Evolutionary conservation across 768 basidiomycete genomes (phyloP).

Genomic region (Pulveroboletus sp.): DNA sequence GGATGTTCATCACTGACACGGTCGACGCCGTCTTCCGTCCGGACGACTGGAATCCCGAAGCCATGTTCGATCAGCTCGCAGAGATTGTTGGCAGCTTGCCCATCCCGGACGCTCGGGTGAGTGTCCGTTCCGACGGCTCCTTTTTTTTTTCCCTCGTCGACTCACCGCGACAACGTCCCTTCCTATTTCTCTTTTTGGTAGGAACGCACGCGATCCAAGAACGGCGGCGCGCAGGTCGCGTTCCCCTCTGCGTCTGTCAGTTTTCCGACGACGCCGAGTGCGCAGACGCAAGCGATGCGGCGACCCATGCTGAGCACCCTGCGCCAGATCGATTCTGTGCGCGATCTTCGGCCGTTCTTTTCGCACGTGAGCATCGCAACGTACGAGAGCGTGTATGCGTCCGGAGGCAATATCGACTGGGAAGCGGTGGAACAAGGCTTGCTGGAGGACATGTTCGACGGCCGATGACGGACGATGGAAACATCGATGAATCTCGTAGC

Average conservation of each 20-base stretch:
- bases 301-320: slow-evolving; percentile 67
- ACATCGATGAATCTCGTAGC: not conserved
- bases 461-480: slow-evolving; percentile 37
- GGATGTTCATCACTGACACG: slow-evolving; percentile 98
- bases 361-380: slow-evolving; percentile 82
- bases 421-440: slow-evolving; percentile 79
- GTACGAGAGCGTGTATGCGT: slow-evolving; percentile 87
- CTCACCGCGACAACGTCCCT: not conserved
- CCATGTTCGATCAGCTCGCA: slow-evolving; percentile 87
- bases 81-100: slow-evolving; percentile 77
- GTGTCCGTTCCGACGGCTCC: not conserved
- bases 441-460: slow-evolving; percentile 88
- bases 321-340: slow-evolving; percentile 77
- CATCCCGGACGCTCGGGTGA: slow-evolving; percentile 33
- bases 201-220: slow-evolving; percentile 28
- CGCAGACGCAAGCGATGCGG: slow-evolving; percentile 52
- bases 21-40: slow-evolving; percentile 91
- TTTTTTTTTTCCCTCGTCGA: not conserved
- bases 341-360: slow-evolving; percentile 88
- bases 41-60: slow-evolving; percentile 76
- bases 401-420: slow-evolving; percentile 83
- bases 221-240: slow-evolving; percentile 15
- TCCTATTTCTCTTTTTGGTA: slow-evolving; percentile 5
- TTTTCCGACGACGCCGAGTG: slow-evolving; percentile 28
- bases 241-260: slow-evolving; percentile 23